Evolutionary conservation across 768 basidiomycete genomes (phyloP).

Genomic region (Boletus rubescentipes): DNA sequence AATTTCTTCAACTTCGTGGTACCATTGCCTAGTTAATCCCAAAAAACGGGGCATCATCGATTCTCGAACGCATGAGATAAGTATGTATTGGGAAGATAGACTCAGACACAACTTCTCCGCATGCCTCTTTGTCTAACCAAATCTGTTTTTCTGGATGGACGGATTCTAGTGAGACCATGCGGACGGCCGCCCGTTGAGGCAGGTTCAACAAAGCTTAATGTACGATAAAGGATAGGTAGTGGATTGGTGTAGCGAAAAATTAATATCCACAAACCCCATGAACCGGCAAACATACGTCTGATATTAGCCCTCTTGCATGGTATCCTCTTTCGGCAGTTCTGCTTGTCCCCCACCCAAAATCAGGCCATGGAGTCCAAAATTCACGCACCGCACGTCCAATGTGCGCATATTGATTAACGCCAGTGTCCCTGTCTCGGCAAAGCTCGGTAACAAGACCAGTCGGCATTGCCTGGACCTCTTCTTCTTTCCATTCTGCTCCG

Average conservation of each 20-base stretch:
- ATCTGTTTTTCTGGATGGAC: too few species aligned
- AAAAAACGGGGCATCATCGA: too few species aligned
- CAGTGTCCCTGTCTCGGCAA: constrained; percentile 73
- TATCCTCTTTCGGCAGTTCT: constrained; percentile 6
- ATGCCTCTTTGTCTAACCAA: too few species aligned
- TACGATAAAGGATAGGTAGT: background rate
- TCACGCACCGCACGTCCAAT: constrained; percentile 63
- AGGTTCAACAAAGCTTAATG: background rate
- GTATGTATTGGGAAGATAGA: too few species aligned
- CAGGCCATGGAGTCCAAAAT: constrained; percentile 49
- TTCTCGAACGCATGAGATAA: too few species aligned
- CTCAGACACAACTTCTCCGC: too few species aligned
- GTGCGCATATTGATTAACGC: constrained; percentile 80
- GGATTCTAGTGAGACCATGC: too few species aligned
- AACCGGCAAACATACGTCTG: background rate
- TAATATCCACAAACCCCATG: background rate
- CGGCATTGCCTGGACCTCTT: constrained; percentile 49
- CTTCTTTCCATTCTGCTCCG: constrained; percentile 30
- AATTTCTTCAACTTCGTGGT: too few species aligned
- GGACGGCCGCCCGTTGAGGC: too few species aligned
- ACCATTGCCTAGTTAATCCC: too few species aligned
- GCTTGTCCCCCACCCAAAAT: constrained; percentile 17
- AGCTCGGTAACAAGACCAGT: constrained; percentile 79
- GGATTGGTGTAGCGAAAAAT: background rate
- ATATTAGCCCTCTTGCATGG: constrained; percentile 28